Evolutionary conservation across 768 basidiomycete species (phyloP).

Genomic region (Termitomyces sp.): DNA sequence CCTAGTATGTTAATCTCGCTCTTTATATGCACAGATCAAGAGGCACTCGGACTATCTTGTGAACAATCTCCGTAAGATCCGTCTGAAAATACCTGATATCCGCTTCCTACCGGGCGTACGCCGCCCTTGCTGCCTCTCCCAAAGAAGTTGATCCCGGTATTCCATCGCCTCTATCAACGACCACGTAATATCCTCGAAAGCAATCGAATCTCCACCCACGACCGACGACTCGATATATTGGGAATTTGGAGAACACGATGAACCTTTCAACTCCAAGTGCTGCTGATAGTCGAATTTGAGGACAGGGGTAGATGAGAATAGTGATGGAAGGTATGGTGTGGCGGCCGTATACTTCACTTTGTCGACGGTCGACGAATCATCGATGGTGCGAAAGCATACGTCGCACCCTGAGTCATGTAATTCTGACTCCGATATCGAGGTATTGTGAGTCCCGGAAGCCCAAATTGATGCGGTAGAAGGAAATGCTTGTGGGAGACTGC

Average conservation of each 20-base stretch:
- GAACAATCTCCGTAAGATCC: constrained; percentile 7
- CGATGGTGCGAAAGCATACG: background rate
- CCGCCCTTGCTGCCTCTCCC: background rate
- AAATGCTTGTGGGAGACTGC: constrained; percentile 17
- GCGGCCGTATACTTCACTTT: background rate
- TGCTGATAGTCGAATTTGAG: background rate
- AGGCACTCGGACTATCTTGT: background rate
- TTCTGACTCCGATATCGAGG: background rate
- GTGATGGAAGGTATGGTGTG: constrained; percentile 1
- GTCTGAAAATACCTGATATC: background rate
- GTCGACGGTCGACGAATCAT: background rate
- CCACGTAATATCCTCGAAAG: constrained; percentile 20
- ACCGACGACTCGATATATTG: background rate
- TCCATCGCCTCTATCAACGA: constrained; percentile 25
- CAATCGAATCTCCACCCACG: background rate
- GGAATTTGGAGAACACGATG: background rate
- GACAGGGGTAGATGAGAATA: constrained; percentile 3
- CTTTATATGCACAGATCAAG: background rate
- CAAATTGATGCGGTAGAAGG: constrained; percentile 22
- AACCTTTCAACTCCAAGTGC: background rate
- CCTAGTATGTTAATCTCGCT: background rate
- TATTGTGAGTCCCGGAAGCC: background rate
- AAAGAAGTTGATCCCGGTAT: constrained; percentile 12
- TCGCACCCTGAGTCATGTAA: constrained; percentile 1
- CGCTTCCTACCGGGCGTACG: background rate